A percentile compares a stretch with the other conserved stretches of the same genome.
Conservation (phyloP, 2,329 filamentous ascomycete genomes). For the Pseudogymnoascus sp. region DNA sequence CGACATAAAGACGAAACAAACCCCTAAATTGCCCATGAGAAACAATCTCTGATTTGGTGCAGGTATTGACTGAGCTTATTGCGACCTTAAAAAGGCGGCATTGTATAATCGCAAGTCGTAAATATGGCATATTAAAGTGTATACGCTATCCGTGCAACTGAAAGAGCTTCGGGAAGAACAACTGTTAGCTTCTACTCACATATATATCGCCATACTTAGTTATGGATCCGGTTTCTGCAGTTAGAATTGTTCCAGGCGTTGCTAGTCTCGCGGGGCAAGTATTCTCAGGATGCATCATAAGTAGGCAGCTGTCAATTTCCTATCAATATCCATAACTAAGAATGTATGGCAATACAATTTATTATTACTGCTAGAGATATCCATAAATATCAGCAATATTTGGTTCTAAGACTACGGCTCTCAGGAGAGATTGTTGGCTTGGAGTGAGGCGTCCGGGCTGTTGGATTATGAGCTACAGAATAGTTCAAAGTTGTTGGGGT, state of each 20-base stretch:
- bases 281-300: constrained; percentile 41
- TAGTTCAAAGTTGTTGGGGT: constrained; percentile 37
- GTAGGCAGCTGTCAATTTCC: constrained; percentile 17
- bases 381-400: constrained; percentile 41
- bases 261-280: constrained; percentile 41
- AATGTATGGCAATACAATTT: constrained; percentile 37
- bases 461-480: constrained; percentile 36
- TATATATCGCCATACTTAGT: not conserved
- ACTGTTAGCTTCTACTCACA: not conserved
- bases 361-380: constrained; percentile 41
- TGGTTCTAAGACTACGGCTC: constrained; percentile 42
- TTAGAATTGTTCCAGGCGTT: constrained; percentile 38
- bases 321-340: constrained; percentile 5
- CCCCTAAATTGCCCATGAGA: not conserved
- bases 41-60: not conserved
- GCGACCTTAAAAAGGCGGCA: not conserved
- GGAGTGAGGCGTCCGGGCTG: constrained; percentile 43
- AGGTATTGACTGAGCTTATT: not conserved
- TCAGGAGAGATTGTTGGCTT: constrained; percentile 43
- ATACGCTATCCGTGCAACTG: not conserved
- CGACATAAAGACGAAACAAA: not conserved
- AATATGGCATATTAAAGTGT: not conserved
- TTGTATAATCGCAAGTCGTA: not conserved
- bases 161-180: not conserved
- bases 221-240: constrained; percentile 39